Evolutionary conservation across 768 basidiomycete genomes (phyloP), one percentile per base, ranked within the genome.

Genomic region (Lentinus brumalis): DNA sequence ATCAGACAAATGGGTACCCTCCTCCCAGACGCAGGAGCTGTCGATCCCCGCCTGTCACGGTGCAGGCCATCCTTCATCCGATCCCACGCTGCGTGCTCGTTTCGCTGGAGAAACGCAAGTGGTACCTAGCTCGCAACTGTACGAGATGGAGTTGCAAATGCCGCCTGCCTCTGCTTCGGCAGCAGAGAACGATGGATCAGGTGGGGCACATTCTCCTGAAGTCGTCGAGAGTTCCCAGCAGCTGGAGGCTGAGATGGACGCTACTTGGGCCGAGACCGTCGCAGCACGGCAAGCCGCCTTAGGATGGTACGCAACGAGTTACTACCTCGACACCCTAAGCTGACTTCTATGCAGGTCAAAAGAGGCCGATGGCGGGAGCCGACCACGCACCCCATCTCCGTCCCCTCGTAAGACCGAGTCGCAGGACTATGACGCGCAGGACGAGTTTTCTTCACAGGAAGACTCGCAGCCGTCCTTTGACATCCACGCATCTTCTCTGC

Each of bases 211-310:
- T 26, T 29, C 47, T 12, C 54, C 31, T 16, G 56, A 50, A 8
- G 42, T 51, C 11, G 65, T 77, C 7, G 46, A 66, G 31, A 74
- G 72, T 29, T 76, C 76, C 11, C 76, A 77, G 44, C 75, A 70
- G 50, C 67, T 69, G 35, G 75, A 77, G 62, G 57, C 57, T 42
- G 74, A 75, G 31, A 53, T 76, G 18, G 59, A 50, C 5, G 9
- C 68, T 1, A 5, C 12, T 0, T 39, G 32, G 46, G 53, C 47
- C 11, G 42, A 46, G 9, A 10, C n/a, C 26, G 15, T 59, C 0
- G 35, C 32, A 1, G 32, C 49, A 44, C 61, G 42, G 57, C 50
- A 42, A 8, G 44, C 50, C 1, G 45, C 30, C 6, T 26, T 58
- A 4, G 9, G 12, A 31, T 31, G 49, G 53, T 52, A 9, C 40